Percentiles rank a stretch among this genome's conserved stretches.
phyloP scores from a whole-genome alignment of 2,329 filamentous ascomycete species.

The Talaromyces sp. region DNA sequence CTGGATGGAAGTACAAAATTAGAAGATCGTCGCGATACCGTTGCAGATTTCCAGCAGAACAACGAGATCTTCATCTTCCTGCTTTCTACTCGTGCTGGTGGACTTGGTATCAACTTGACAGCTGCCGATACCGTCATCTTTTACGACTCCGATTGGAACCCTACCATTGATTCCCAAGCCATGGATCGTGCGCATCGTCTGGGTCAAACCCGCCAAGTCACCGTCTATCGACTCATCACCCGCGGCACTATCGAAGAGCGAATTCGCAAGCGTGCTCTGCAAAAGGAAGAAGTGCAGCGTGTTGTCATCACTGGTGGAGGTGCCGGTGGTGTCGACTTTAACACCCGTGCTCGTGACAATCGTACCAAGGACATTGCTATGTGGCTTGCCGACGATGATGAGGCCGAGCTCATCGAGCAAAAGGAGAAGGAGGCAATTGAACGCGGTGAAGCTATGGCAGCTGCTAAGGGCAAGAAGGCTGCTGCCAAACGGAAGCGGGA shows the following conservation, averaged over 20 bases:
- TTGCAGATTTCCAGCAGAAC: slow-evolving; percentile 92
- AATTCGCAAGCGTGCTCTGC: slow-evolving; percentile 92
- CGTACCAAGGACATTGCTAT: slow-evolving; percentile 97
- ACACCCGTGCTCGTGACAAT: slow-evolving; percentile 86
- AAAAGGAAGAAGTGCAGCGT: slow-evolving; percentile 98
- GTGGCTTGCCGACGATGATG: slow-evolving; percentile 97
- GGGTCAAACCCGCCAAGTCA: slow-evolving; percentile 92
- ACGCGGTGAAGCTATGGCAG: slow-evolving; percentile 64
- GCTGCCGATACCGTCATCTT: slow-evolving; percentile 98
- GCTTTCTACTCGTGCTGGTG: slow-evolving; percentile 92
- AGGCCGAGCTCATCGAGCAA: slow-evolving; percentile 89
- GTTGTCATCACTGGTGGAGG: slow-evolving; percentile 91
- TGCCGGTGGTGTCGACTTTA: slow-evolving; percentile 89
- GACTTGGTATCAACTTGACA: slow-evolving; percentile 96
- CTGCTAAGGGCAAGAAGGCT: slow-evolving; percentile 64
- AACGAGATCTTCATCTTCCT: slow-evolving; percentile 97
- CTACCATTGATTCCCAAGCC: slow-evolving; percentile 96
- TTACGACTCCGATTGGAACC: slow-evolving; percentile 99
- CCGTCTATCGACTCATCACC: slow-evolving; percentile 96
- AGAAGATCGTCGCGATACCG: slow-evolving; percentile 93
- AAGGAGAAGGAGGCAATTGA: slow-evolving; percentile 84
- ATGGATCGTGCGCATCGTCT: slow-evolving; percentile 99
- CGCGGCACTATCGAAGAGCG: slow-evolving; percentile 96
- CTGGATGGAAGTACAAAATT: slow-evolving; percentile 96
- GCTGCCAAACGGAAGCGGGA: slow-evolving; percentile 62